phyloP scores from a whole-genome alignment of 228 moss, liverwort and hornwort species.

The Sphagnum magellanicum region DNA sequence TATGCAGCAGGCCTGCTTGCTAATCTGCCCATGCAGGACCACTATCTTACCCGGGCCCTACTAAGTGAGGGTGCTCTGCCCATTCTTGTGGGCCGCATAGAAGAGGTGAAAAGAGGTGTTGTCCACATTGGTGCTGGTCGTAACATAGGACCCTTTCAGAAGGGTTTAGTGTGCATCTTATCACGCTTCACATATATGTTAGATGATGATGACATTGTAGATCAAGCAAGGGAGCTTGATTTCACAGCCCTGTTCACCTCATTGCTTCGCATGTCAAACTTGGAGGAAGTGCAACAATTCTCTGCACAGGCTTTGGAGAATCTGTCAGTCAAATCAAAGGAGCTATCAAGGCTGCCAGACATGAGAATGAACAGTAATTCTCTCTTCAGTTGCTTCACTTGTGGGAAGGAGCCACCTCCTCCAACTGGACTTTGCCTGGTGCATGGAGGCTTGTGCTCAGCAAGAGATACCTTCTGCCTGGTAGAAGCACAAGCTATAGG shows the following conservation, averaged over 20 bases:
- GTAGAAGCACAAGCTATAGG: slow-evolving; percentile 58
- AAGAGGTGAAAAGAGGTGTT: slow-evolving; percentile 51
- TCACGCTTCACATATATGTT: slow-evolving; percentile 71
- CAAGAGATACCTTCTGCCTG: slow-evolving; percentile 74
- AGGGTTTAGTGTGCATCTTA: slow-evolving; percentile 81
- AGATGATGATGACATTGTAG: slow-evolving; percentile 54
- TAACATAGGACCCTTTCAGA: slow-evolving; percentile 63
- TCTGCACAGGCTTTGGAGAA: slow-evolving; percentile 79
- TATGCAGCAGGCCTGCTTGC: slow-evolving; percentile 80
- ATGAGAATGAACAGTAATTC: slow-evolving; percentile 1
- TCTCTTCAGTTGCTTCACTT: slow-evolving; percentile 27
- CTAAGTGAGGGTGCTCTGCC: slow-evolving; percentile 58
- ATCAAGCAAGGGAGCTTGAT: slow-evolving; percentile 40
- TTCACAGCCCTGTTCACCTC: slow-evolving; percentile 67
- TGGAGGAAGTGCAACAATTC: slow-evolving; percentile 77
- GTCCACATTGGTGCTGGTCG: slow-evolving; percentile 76
- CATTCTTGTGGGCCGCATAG: slow-evolving; percentile 53
- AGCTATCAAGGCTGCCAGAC: slow-evolving; percentile 46
- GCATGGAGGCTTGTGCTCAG: slow-evolving; percentile 70
- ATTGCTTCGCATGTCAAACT: slow-evolving; percentile 49
- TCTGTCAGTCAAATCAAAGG: slow-evolving; percentile 64
- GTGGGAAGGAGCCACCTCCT: slow-evolving; percentile 37
- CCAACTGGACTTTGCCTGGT: slow-evolving; percentile 65
- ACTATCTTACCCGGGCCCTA: slow-evolving; percentile 74
- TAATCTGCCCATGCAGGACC: slow-evolving; percentile 72